These are phyloP conservation scores for Citrus unshiu DNA, from an alignment of 345 rosid genomes.

Conservation along the genomic window DNA sequence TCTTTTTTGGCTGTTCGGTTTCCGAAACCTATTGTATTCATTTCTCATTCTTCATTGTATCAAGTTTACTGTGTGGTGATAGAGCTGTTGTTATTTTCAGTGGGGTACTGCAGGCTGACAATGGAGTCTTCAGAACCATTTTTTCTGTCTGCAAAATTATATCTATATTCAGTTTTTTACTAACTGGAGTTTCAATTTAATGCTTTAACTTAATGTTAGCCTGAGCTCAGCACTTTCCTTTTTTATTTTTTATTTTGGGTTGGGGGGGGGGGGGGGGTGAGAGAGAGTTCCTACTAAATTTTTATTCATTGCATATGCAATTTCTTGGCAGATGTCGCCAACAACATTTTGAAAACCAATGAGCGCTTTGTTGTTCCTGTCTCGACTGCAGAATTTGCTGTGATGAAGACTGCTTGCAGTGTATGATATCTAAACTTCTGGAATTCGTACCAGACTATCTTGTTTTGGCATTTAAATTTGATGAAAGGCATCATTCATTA, in stretches of 20 bases:
- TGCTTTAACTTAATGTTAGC: neutral
- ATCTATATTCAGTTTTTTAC: neutral
- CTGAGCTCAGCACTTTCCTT: neutral
- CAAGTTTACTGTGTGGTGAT: neutral
- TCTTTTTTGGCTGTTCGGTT: neutral
- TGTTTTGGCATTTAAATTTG: neutral
- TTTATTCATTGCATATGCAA: neutral
- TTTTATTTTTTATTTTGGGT: too few species aligned
- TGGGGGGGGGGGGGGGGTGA: neutral
- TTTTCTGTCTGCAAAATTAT: neutral
- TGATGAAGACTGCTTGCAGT: conserved; percentile 82
- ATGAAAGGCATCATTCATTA: neutral
- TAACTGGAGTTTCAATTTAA: neutral
- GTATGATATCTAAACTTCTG: conserved; percentile 38
- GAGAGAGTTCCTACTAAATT: neutral
- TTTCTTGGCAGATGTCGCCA: conserved; percentile 58
- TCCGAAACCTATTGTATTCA: neutral
- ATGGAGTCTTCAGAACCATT: neutral
- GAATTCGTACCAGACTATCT: neutral
- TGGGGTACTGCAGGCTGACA: neutral
- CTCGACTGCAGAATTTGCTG: conserved; percentile 76
- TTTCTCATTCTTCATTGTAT: neutral
- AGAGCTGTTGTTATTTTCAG: neutral
- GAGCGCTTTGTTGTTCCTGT: conserved; percentile 70
- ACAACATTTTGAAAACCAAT: conserved; percentile 55